Evolutionary conservation across 495 filamentous ascomycete species (phyloP), one percentile per base, ranked within the genome.

Genomic region (Cairneyella variabilis): DNA sequence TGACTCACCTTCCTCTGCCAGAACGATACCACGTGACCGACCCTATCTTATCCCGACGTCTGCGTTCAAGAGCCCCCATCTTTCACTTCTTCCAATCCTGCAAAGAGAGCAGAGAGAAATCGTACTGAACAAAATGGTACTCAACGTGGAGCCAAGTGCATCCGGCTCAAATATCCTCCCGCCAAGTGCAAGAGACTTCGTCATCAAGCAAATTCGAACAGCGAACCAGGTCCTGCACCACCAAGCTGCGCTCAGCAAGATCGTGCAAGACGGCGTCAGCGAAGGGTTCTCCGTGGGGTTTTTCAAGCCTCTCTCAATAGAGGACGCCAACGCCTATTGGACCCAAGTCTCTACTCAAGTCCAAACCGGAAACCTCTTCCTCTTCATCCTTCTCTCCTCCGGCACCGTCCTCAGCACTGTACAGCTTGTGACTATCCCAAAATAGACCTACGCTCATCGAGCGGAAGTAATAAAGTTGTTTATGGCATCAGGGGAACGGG

Each of bases 251-350:
- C 48, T 52, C 36, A 26, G 14, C 23, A 23, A 41, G 8, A 26
- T 56, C 12, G 30, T 56, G 6, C 17, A 48, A 49, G 28, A 27
- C 43, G 48, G 53, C 32, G 51, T 54, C 18, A 18, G 38, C 22
- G 51, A 54, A 37, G 51, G 51, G 12, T 54, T 30, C 14, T 54
- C 51, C 3, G 9, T 54, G n/a, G 51, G 51, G 7, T 54, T 54
- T 30, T 30, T 54, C 3, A 5, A 27, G 21, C 51, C 51, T 1
- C 30, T 54, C 16, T 38, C 40, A 3, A n/a, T 16, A 9, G 10
- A 22, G 4, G 27, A 45, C 14, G 51, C 41, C 4, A 10, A 38
- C 9, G 20, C 8, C 36, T 54, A 54, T 42, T 45, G 51, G 51
- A 45, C 17, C 6, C 14, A 17, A 6, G 20, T 45, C 26, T 16